Evolutionary conservation across 208 protist species (phyloP).

Genomic region (Naegleria gruberi): DNA sequence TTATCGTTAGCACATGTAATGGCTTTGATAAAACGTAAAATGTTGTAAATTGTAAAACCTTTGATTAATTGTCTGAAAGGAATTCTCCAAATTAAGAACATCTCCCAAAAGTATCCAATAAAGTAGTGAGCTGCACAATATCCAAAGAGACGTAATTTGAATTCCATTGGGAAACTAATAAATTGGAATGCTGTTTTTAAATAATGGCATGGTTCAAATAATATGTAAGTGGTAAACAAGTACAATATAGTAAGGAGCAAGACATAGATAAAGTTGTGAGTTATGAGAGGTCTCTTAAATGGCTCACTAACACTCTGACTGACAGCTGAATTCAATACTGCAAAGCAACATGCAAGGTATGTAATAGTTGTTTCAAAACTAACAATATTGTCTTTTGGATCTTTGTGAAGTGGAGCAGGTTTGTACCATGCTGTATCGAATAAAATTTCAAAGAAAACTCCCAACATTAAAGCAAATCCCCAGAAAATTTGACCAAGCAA

Average conservation of each 20-base stretch:
- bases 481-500: not conserved
- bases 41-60: not conserved
- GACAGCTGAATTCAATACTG: not conserved
- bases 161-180: not conserved
- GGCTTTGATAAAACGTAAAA: not conserved
- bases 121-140: not conserved
- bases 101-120: not conserved
- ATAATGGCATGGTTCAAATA: not conserved
- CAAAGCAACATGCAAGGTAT: not conserved
- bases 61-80: not conserved
- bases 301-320: not conserved
- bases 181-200: not conserved
- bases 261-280: not conserved
- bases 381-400: not conserved
- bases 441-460: not conserved
- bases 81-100: not conserved
- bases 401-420: not conserved
- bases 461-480: not conserved
- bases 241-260: not conserved
- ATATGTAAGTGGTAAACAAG: not conserved
- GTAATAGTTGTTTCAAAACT: conserved; percentile 16
- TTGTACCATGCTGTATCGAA: not conserved
- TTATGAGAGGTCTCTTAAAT: not conserved
- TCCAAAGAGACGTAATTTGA: not conserved
- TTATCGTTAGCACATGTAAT: not conserved